Evolutionary conservation across 257 asterid genomes (phyloP), one percentile per base, ranked within the genome.

Genomic region (Verbascum thapsus): DNA sequence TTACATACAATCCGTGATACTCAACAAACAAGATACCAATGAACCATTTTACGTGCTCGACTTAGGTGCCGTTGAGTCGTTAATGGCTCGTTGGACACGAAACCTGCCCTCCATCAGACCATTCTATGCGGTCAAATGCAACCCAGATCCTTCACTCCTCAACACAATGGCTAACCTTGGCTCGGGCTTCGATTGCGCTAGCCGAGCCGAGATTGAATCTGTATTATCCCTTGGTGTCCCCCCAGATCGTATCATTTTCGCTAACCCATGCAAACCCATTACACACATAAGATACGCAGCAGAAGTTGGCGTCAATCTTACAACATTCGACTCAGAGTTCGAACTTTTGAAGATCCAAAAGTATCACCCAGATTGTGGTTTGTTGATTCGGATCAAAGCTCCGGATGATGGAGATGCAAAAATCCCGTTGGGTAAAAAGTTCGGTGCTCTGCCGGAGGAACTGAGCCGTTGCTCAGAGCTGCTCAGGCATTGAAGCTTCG

Each of bases 241-340:
- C 5, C 23, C 53, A 3, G 3, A 8, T 3, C 22, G 53, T 47
- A 16, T 17, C 4, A 6, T 47, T 6, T 15, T 10, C 23, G 22
- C 53, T 10, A 47, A 47, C 53, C 53, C 53, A 0, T 47, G 53
- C 53, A 47, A 15, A 17, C 18, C 3, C 23, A 23, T 6, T 1
- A 1, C 22, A 20, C 23, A 47, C 53, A 13, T 47, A 0, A 6
- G 16, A 17, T 47, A 47, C 22, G 22, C 53, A 15, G 53, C 53
- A 7, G 53, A 15, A 15, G 53, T 47, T 23, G 53, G 53, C 53
- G 53, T 47, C 53, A 47, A 47, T 17, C 53, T 47, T 11, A 15
- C 53, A 6, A 47, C 53, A 15, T 47, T 13, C 10, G 53, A 47
- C 2, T 47, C 53, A 8, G 53, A 47, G 16, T 47, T 47, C 26